Base-by-base conservation (phyloP, 352 stramenopile genomes). In the Blastocystis sp. region DNA sequence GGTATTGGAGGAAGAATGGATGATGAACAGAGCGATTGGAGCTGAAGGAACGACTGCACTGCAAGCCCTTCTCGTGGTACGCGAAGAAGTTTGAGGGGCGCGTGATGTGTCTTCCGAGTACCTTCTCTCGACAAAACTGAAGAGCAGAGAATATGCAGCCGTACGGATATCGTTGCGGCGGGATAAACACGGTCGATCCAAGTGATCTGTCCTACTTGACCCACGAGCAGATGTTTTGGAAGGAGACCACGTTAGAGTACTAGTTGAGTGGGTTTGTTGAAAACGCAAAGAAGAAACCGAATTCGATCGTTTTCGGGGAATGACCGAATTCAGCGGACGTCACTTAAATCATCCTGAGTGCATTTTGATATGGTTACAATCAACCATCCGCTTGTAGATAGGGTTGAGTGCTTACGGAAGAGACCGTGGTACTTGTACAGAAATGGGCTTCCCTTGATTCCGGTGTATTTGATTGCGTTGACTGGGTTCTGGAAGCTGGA, bases 51-150 rank as follows among this genome's bases (percentile, higher is more conserved):
- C 18, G 32, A 11, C 71, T 84, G 4, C 71, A 84, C 21, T 84
- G 71, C 38, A 59, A 84, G 44, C 73, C 73, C 4, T 84, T 84
- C 42, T 84, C 73, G 0, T 67, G 59, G 40, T 67, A 67, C 57
- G 67, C 42, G 27, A 34, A 61, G 67, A 78, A 61, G 51, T 78
- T 61, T 1, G 46, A 57, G 1, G 11, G 46, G 4, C 67, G 46
- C 16, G 42, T 24, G 6, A 24, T 61, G 21, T 57, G 46, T 59
- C 42, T 61, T 34, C 40, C 67, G 4, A 57, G 67, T 78, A 38
- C 14, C 14, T 38, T 7, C 27, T 38, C 27, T 36, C 4, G 18
- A 0, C 1, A 34, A 24, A 24, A 78, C 11, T 57, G 24, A 57
- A 11, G 8, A 18, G 0, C 34, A 78, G 67, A 61, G 40, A 56